Evolutionary conservation across 768 basidiomycete species (phyloP), one percentile per base, ranked within the genome.

Genomic region (Leccinum fibrillosum): DNA sequence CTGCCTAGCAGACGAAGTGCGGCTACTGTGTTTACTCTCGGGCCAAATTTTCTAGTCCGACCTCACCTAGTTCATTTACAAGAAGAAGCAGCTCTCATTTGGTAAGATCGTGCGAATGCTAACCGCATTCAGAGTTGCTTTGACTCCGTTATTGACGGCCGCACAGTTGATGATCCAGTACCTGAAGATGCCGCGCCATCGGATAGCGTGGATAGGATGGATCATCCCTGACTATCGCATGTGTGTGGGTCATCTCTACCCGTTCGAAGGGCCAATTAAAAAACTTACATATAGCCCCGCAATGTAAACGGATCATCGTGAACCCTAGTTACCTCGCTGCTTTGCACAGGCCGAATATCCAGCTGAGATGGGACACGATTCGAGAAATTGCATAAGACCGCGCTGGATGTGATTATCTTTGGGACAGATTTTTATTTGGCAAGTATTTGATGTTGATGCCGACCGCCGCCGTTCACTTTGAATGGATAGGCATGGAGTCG

Each of bases 261-360:
- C 25, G 17, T 50, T 47, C 28, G 37, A 51, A n/a, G 17, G 11
- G 26, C 11, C 11, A 9, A 9, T 42, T 13, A 39, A 21, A 15
- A 23, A 32, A 21, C 13, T 45, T 35, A 37, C 52, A 15, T 15
- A 44, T 21, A 84, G 83, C 79, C 45, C 78, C 80, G 25, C 84
- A 83, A 34, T 86, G 84, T 66, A 85, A 83, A 66, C 76, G 86
- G 25, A 76, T 86, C 19, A 80, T 88, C 34, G 74, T 82, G 78
- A 78, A 57, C 30, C 54, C 21, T 34, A n/a, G 34, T 17, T 87
- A 85, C 65, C 76, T 88, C 19, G 67, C 77, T n/a, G 72, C 76
- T 25, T 68, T 88, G 28, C 26, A 42, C 10, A 39, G 37, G 26
- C 75, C 82, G 1, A 86, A 88, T 66, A 80, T 87, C 34, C 71